These are phyloP conservation scores for Neurospora sp. DNA, from an alignment of 495 filamentous ascomycete genomes.

Conservation along the genomic window DNA sequence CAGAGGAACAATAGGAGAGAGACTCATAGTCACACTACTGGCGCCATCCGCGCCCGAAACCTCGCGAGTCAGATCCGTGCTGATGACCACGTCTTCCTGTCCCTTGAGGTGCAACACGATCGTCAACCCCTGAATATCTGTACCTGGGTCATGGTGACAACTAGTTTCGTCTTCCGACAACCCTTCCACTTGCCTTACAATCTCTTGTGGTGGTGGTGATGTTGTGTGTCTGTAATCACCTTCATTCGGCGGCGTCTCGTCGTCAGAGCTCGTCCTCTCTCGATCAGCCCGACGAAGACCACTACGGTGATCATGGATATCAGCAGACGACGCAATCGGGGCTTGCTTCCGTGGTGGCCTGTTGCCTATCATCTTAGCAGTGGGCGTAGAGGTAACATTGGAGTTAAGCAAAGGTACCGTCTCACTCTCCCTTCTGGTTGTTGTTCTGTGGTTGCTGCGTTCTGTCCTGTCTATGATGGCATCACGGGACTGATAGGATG, in stretches of 20 bases:
- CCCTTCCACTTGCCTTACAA: not conserved
- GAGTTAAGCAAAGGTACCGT: not conserved
- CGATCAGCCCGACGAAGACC: not conserved
- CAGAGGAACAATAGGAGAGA: not conserved
- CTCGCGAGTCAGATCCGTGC: conserved; percentile 25
- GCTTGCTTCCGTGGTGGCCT: not conserved
- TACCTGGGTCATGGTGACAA: not conserved
- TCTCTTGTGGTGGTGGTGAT: not conserved
- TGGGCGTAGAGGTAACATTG: not conserved
- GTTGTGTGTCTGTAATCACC: not conserved
- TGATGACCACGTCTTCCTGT: conserved; percentile 37
- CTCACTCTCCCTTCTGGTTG: not conserved
- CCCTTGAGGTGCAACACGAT: conserved; percentile 34
- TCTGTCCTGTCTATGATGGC: not conserved
- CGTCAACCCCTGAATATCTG: conserved; percentile 32
- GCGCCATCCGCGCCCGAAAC: not conserved
- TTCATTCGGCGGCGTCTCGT: not conserved
- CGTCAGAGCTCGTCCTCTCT: not conserved
- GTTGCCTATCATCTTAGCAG: not conserved
- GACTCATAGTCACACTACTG: not conserved
- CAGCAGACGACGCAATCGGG: not conserved
- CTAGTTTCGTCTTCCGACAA: not conserved
- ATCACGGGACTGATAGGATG: not conserved
- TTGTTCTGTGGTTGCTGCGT: not conserved
- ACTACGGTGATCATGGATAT: not conserved